A percentile compares a stretch with the other conserved stretches of the same genome.
Conservation (phyloP, 805 yeast species). For the Barnettozyma pratensis region DNA sequence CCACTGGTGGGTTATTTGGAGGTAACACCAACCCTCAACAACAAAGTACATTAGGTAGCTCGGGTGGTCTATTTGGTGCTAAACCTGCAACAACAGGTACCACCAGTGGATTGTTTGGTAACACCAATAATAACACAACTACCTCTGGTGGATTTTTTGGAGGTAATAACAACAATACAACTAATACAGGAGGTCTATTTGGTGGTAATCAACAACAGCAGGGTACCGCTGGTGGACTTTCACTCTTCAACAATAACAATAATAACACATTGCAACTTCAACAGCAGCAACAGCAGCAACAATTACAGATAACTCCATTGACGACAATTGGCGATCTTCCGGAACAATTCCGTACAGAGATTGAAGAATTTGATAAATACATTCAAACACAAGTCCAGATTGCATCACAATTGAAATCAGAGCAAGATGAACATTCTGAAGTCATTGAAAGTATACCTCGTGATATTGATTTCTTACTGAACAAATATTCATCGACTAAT, state of each 20-base stretch:
- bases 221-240: conserved; percentile 16
- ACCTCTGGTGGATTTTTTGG: conserved; percentile 26
- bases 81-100: conserved; percentile 6
- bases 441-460: conserved; percentile 67
- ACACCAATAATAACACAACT: conserved; percentile 12
- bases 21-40: neutral
- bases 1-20: conserved; percentile 10
- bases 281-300: conserved; percentile 37
- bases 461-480: conserved; percentile 60
- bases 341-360: conserved; percentile 59
- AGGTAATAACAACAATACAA: conserved; percentile 1
- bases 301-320: conserved; percentile 58
- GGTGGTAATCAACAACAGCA: conserved; percentile 10
- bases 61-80: conserved; percentile 12
- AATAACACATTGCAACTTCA: conserved; percentile 21
- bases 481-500: conserved; percentile 56
- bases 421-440: conserved; percentile 55
- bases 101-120: conserved; percentile 29
- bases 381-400: conserved; percentile 70
- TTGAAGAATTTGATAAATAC: conserved; percentile 66
- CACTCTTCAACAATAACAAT: conserved; percentile 24
- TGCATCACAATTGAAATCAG: conserved; percentile 61
- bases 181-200: conserved; percentile 17
- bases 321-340: conserved; percentile 74
- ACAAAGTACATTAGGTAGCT: neutral